phyloP scores from a whole-genome alignment of 257 asterid species.

The Lycium ferocissimum region DNA sequence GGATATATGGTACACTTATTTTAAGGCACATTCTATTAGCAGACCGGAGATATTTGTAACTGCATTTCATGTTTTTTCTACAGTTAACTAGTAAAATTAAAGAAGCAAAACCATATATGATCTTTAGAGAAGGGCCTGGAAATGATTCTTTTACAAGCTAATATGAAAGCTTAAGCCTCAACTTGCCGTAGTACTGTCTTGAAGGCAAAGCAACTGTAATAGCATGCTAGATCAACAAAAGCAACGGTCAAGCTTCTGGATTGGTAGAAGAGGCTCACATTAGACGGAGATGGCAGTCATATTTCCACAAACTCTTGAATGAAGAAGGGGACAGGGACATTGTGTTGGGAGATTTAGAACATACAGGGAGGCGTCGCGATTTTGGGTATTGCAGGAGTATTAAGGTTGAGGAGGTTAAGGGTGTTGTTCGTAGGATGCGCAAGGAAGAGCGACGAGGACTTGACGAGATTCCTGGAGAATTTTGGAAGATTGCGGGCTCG shows the following conservation, averaged over 20 bases:
- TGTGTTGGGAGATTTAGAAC: too few species aligned
- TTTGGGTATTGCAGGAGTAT: too few species aligned
- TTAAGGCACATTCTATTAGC: not conserved
- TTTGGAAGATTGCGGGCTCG: too few species aligned
- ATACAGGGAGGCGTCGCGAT: too few species aligned
- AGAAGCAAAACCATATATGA: not conserved
- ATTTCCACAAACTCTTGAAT: too few species aligned
- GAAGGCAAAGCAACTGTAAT: slow-evolving; percentile 15
- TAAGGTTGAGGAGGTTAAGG: too few species aligned
- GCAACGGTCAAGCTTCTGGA: not conserved
- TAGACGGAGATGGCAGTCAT: too few species aligned
- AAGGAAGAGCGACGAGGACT: too few species aligned
- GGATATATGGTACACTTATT: not conserved
- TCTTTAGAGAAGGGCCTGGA: not conserved
- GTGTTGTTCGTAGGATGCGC: too few species aligned
- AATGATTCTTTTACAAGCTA: not conserved
- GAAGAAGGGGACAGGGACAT: too few species aligned
- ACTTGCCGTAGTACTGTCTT: not conserved
- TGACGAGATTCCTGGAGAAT: too few species aligned
- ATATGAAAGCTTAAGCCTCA: slow-evolving; percentile 9
- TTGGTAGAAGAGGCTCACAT: too few species aligned
- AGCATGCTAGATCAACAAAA: slow-evolving; percentile 1
- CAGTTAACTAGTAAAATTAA: slow-evolving; percentile 8
- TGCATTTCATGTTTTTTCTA: slow-evolving; percentile 12
- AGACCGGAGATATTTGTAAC: not conserved